A percentile compares a stretch with the other conserved stretches of the same genome.
These are phyloP conservation scores for Leonotis leonurus DNA, from an alignment of 257 asterid genomes.

Conservation along the genomic window DNA sequence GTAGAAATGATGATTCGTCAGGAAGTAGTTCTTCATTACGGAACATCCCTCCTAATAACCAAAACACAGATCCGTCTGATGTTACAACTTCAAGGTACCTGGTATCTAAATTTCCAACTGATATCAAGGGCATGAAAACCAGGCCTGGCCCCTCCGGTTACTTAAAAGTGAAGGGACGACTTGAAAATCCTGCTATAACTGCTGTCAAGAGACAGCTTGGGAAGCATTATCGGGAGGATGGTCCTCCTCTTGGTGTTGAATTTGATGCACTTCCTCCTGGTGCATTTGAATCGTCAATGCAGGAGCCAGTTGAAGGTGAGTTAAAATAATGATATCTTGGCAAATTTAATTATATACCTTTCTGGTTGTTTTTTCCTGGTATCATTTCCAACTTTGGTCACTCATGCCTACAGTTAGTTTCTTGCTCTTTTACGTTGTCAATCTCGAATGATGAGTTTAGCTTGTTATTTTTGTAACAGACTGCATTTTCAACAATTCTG, in stretches of 20 bases:
- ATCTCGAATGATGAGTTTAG: constrained; percentile 1
- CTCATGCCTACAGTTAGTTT: neutral
- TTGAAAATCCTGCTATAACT: constrained; percentile 70
- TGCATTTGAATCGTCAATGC: constrained; percentile 53
- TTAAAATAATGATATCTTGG: constrained; percentile 15
- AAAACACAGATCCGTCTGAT: constrained; percentile 33
- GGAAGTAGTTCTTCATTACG: constrained; percentile 65
- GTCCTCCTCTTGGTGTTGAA: constrained; percentile 86
- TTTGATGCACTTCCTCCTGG: constrained; percentile 79
- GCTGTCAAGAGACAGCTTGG: constrained; percentile 93
- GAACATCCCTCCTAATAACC: constrained; percentile 32
- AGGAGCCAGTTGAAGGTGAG: constrained; percentile 44
- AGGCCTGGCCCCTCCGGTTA: constrained; percentile 89
- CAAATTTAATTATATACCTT: neutral
- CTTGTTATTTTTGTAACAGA: neutral
- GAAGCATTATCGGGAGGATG: constrained; percentile 59
- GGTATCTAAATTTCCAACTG: constrained; percentile 33
- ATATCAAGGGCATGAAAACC: constrained; percentile 37
- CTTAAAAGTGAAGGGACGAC: constrained; percentile 77
- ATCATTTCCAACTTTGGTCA: neutral
- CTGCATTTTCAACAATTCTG: neutral
- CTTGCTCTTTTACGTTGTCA: neutral
- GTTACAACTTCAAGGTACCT: constrained; percentile 40
- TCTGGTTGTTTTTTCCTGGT: neutral
- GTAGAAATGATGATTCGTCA: constrained; percentile 51